A percentile compares a stretch with the other conserved stretches of the same genome.
Conservation (phyloP, 139 green algal genomes). For the Trebouxia sp. region DNA sequence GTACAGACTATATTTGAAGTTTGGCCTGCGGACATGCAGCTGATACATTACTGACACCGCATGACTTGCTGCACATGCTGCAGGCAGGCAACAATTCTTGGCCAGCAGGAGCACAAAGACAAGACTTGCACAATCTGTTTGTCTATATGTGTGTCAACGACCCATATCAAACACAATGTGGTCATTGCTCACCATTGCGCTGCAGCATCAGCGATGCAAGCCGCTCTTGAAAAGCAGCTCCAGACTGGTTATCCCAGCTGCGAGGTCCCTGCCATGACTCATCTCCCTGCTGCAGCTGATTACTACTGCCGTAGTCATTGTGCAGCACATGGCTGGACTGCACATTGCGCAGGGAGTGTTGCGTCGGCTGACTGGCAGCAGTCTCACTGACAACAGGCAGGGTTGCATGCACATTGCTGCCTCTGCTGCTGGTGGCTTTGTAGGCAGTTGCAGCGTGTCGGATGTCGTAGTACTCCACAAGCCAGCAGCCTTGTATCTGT, state of each 20-base stretch:
- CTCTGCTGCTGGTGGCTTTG: background rate
- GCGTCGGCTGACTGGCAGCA: background rate
- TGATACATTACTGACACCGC: no score
- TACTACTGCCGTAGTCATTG: conserved; percentile 1
- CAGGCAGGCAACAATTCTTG: background rate
- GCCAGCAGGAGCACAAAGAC: background rate
- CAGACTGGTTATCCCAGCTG: conserved; percentile 21
- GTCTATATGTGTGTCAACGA: no score
- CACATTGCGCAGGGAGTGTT: conserved; percentile 51
- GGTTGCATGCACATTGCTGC: background rate
- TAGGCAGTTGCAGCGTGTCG: conserved; percentile 62
- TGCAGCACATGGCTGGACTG: conserved; percentile 39
- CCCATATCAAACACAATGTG: no score
- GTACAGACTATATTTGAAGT: no score
- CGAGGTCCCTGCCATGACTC: conserved; percentile 18
- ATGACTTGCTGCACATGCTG: background rate
- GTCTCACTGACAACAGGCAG: conserved; percentile 28
- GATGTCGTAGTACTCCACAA: conserved; percentile 91
- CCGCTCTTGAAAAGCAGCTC: conserved; percentile 13
- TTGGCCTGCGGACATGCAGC: no score
- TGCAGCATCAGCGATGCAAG: background rate
- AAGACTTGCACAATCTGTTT: no score
- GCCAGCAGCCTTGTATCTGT: conserved; percentile 29
- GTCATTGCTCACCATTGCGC: background rate
- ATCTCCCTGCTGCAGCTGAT: background rate